Evolutionary conservation across 129 eudicot species (phyloP), one percentile per base, ranked within the genome.

Genomic region (Helianthus tuberosus): DNA sequence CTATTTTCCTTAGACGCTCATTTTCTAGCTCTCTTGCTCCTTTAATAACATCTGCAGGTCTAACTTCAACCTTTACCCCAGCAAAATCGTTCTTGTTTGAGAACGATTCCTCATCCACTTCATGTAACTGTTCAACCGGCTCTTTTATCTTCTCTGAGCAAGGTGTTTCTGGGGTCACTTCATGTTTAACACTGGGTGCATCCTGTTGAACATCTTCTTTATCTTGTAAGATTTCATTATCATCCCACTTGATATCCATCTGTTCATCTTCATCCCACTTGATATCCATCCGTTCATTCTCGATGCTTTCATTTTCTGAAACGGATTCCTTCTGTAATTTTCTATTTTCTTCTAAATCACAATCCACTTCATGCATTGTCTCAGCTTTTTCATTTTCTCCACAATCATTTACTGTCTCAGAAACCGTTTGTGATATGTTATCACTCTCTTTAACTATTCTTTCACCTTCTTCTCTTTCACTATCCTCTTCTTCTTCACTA

Each of bases 11-110:
- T 35, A 81, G 41, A 43, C 82, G 76, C 64, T 89, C 93, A 8
- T 83, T 82, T 80, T 89, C 93, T 75, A 71, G 66, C 62, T 85
- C 90, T 74, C 77, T 88, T 77, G 68, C 86, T 69, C 76, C 77
- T 75, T 52, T 77, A 55, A 25, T 66, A 61, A 55, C 79, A 80
- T 25, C 60, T 72, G 27, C 77, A 77, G 44, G 52, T 71, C 68
- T 66, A 11, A 11, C 65, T 64, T 77, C 36, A 44, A 53, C 71
- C 63, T 72, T 77, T 69, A 55, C 75, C 29, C 66, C 70, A 44
- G 55, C 72, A 60, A 48, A 65, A 67, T 46, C 77, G 43, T 43
- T 69, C 23, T 63, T 58, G 75, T 68, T 74, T 75, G 77, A 57
- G 38, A 60, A 50, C 49, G 44, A 58, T 69, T 81, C 86, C 75